Base-by-base conservation (phyloP, 2,329 filamentous ascomycete genomes). In the Penicillium sp. region DNA sequence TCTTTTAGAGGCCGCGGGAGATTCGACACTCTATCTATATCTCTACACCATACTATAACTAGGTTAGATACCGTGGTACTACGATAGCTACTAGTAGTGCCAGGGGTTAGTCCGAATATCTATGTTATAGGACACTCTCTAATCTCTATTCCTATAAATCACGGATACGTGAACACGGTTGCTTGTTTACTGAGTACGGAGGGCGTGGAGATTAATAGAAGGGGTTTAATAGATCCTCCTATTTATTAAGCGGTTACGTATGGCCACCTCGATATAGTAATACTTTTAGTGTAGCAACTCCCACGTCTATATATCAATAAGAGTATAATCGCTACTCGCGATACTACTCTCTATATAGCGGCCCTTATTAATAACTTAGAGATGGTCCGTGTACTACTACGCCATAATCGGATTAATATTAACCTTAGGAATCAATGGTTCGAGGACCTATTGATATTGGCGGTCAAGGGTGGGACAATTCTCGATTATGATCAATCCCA, bases 1-100 rank as follows among this genome's bases (percentile, higher is more conserved):
- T 41, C 55, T 8, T n/a, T 56, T 16, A 23, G 43, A n/a, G 47
- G 51, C 23, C 36, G 51, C 23, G 27, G 45, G 26, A 46, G 53
- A 23, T 32, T 34, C 23, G 14, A 51, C 10, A 9, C 34, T 1
- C 42, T 16, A 9, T 54, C 44, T 13, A 54, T n/a, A 10, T 54
- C 55, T 27, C 42, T 57, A 26, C 34, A 57, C 40, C 27, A 57
- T 8, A 32, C 47, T 13, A 29, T 41, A 13, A 14, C 23, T 4
- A 54, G 30, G 4, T n/a, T 45, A 13, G 43, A 57, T 43, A 54
- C 47, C 0, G n/a, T 51, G 2, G 2, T 46, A 0, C 10, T 47
- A 30, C 45, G 23, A 30, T n/a, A n/a, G n/a, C 45, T 47, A 3
- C 45, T 47, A 14, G n/a, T n/a, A 7, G 35, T 47, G 26, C 26